Base-by-base conservation (phyloP, 352 stramenopile genomes). In the Aphanomyces euteiches region DNA sequence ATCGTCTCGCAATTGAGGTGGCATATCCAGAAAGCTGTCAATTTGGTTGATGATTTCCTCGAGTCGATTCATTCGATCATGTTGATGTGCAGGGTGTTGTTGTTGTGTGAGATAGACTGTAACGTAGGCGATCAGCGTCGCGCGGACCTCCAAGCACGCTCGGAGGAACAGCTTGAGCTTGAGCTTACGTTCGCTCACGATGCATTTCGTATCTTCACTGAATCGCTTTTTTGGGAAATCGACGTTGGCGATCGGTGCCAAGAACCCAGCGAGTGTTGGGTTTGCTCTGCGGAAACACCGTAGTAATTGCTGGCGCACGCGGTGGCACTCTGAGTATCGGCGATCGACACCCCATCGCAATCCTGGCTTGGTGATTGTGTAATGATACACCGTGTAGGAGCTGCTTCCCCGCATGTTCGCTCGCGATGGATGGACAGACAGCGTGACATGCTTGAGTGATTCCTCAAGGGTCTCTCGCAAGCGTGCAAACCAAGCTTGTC, bases 301-400 rank as follows among this genome's bases (percentile, higher is more conserved):
- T 6, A 70, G 45, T 17, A 70, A 28, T 17, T 47, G 28, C 19
- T 54, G 41, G 17, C 43, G 53, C 12, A 70, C 28, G 13, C 38
- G 64, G 40, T 70, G 64, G 64, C 64, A 70, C 19, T 70, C 64
- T 34, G 64, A 70, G 39, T 70, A 70, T 5, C 64, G 64, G 12
- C 64, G 64, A 36, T 70, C 64, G 34, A 70, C 43, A 12, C 19
- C 48, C 64, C 64, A 70, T 21, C 64, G 37, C 38, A 50, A 7
- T 7, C 7, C 53, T 17, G 64, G 64, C 28, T 54, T 40, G 5
- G 40, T 34, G 19, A 70, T 70, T n/a, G 64, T 70, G 54, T 70
- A 70, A 7, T 63, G 45, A 47, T 70, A 70, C n/a, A 40, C n/a
- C 4, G 64, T 70, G 54, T 61, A 70, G 8, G 64, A n/a, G 19